phyloP scores from a whole-genome alignment of 345 rosid species.

The Eucalyptus cloeziana region DNA sequence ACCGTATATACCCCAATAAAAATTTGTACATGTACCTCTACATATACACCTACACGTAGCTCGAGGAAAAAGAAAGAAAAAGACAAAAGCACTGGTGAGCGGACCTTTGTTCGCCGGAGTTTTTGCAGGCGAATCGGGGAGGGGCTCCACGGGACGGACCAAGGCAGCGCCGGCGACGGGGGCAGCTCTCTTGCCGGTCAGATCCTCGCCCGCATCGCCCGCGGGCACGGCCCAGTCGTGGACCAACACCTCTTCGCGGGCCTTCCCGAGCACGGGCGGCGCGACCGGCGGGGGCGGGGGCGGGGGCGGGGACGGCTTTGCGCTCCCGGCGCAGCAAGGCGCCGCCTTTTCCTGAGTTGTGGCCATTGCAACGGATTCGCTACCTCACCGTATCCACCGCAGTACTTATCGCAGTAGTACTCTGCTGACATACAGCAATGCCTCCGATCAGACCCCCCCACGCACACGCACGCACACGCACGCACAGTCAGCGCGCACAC shows the following conservation, averaged over 20 bases:
- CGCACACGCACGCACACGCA: not conserved
- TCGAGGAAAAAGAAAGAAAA: not conserved
- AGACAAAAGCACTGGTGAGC: not conserved
- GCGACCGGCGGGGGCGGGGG: not conserved
- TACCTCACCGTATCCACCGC: slow-evolving; percentile 14
- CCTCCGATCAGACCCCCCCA: not conserved
- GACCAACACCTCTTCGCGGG: not conserved
- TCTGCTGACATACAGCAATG: slow-evolving; percentile 48
- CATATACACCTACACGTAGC: not conserved
- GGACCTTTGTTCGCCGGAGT: slow-evolving; percentile 32
- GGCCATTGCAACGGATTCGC: slow-evolving; percentile 61
- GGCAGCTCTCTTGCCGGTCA: slow-evolving; percentile 5
- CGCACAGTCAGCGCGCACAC: not conserved
- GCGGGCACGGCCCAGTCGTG: slow-evolving; percentile 20
- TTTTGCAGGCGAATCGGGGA: slow-evolving; percentile 22
- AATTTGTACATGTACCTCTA: not conserved
- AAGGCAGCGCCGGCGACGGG: slow-evolving; percentile 10
- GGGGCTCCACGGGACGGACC: slow-evolving; percentile 39
- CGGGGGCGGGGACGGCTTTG: not conserved
- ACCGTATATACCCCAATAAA: not conserved
- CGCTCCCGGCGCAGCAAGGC: slow-evolving; percentile 21
- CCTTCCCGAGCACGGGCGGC: not conserved
- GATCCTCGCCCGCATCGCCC: slow-evolving; percentile 14
- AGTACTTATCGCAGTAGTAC: slow-evolving; percentile 3
- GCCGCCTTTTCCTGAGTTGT: slow-evolving; percentile 58